A percentile compares a stretch with the other conserved stretches of the same genome.
phyloP scores from a whole-genome alignment of 345 rosid species.

The Euphorbia lathyris region DNA sequence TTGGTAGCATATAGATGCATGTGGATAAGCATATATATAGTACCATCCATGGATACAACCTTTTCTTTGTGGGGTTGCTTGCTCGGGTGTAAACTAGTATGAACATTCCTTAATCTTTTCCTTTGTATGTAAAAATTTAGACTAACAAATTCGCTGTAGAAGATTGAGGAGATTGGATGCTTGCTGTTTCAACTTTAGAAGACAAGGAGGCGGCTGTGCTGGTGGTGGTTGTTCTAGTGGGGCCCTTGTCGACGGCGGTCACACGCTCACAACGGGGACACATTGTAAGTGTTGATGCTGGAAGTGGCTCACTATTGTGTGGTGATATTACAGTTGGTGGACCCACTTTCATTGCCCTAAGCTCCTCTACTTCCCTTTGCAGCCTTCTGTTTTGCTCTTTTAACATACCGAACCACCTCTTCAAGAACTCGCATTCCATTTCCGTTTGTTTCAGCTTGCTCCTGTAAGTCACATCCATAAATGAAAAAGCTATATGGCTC shows the following conservation, averaged over 20 bases:
- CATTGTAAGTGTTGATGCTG: conserved; percentile 76
- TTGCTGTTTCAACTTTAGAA: conserved; percentile 30
- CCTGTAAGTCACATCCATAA: conserved; percentile 30
- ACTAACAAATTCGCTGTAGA: conserved; percentile 45
- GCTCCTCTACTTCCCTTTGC: conserved; percentile 89
- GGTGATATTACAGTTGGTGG: conserved; percentile 56
- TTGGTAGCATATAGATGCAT: background rate
- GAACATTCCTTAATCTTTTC: conserved; percentile 22
- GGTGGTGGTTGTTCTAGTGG: conserved; percentile 21
- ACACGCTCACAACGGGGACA: conserved; percentile 94
- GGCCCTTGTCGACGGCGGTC: conserved; percentile 29
- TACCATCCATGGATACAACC: conserved; percentile 15
- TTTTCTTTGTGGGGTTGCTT: background rate
- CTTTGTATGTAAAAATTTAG: no score
- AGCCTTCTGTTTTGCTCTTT: conserved; percentile 92
- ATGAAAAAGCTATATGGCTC: no score
- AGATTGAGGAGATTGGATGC: conserved; percentile 43
- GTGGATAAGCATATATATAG: conserved; percentile 1
- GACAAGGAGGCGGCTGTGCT: conserved; percentile 25
- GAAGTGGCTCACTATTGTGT: conserved; percentile 48
- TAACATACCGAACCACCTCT: conserved; percentile 87
- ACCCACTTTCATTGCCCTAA: conserved; percentile 73
- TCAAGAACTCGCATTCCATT: conserved; percentile 88
- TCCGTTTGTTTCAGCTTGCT: conserved; percentile 96
- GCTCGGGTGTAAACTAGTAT: conserved; percentile 20